Conservation (phyloP, 495 filamentous ascomycete species). For the Neurospora sp. region DNA sequence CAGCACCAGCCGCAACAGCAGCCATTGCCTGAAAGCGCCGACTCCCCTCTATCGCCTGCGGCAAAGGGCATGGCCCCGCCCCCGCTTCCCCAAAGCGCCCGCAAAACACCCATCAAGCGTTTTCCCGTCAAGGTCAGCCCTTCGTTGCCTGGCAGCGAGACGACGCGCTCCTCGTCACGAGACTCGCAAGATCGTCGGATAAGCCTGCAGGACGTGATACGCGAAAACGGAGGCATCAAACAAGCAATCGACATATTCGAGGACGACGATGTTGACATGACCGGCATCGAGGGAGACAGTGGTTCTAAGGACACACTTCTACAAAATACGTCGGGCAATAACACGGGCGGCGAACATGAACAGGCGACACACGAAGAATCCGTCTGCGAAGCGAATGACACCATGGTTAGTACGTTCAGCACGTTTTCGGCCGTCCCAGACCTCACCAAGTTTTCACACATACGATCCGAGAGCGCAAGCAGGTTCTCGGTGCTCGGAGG, state of each 20-base stretch:
- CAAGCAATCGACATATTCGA: conserved; percentile 45
- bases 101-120: conserved; percentile 43
- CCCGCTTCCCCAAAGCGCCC: conserved; percentile 26
- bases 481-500: conserved; percentile 26
- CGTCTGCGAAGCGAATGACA: conserved; percentile 52
- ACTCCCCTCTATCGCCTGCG: neutral
- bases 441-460: conserved; percentile 72
- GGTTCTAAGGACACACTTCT: neutral
- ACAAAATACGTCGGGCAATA: conserved; percentile 2
- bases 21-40: conserved; percentile 3
- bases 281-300: conserved; percentile 13
- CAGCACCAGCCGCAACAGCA: conserved; percentile 19
- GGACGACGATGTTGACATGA: conserved; percentile 28
- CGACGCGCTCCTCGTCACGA: conserved; percentile 13
- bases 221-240: conserved; percentile 30
- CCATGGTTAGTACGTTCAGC: conserved; percentile 59
- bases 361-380: conserved; percentile 18
- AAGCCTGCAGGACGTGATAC: conserved; percentile 34
- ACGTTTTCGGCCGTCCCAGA: conserved; percentile 81
- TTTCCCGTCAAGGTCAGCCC: conserved; percentile 42
- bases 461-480: conserved; percentile 45
- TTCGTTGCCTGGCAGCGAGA: conserved; percentile 15
- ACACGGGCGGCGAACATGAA: conserved; percentile 2
- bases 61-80: conserved; percentile 20
- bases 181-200: conserved; percentile 25